Evolutionary conservation across 768 basidiomycete genomes (phyloP).

Genomic region (Dendrothele bispora): DNA sequence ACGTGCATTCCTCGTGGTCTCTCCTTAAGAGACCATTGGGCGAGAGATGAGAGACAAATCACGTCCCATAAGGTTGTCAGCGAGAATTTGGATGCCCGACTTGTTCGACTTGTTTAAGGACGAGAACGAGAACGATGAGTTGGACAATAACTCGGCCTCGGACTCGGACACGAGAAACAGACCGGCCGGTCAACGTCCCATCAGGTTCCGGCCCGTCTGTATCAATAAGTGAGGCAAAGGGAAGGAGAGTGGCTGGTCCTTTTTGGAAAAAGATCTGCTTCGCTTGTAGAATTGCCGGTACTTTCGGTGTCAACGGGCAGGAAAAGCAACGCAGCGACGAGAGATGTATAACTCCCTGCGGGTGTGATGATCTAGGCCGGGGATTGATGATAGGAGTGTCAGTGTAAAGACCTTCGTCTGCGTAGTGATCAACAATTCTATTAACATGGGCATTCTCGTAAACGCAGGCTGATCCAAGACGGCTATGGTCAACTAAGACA

Average conservation of each 20-base stretch:
- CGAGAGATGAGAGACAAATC: conserved; percentile 65
- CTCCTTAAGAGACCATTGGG: conserved; percentile 81
- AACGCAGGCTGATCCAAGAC: conserved; percentile 52
- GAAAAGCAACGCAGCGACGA: conserved; percentile 35
- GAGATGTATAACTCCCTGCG: conserved; percentile 88
- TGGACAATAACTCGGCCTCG: conserved; percentile 33
- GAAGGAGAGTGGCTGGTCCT: conserved; percentile 78
- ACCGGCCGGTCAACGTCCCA: conserved; percentile 72
- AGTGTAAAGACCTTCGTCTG: no score
- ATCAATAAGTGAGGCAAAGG: conserved; percentile 85
- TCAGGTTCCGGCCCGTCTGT: conserved; percentile 76
- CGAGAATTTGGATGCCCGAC: conserved; percentile 53
- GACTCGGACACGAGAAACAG: conserved; percentile 66
- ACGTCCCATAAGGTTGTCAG: conserved; percentile 45
- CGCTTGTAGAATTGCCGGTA: no score
- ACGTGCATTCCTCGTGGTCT: conserved; percentile 91
- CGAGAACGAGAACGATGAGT: conserved; percentile 17
- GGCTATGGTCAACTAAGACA: conserved; percentile 92
- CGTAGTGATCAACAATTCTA: conserved; percentile 89
- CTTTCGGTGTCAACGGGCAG: no score
- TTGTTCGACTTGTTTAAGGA: conserved; percentile 36
- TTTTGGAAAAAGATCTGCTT: conserved; percentile 45
- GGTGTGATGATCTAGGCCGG: conserved; percentile 66
- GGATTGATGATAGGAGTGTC: conserved; percentile 56
- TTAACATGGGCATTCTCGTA: conserved; percentile 52